A percentile compares a stretch with the other conserved stretches of the same genome.
These are phyloP conservation scores for Aspergillus spinulosporus DNA, from an alignment of 2,329 filamentous ascomycete species.

Conservation along the genomic window DNA sequence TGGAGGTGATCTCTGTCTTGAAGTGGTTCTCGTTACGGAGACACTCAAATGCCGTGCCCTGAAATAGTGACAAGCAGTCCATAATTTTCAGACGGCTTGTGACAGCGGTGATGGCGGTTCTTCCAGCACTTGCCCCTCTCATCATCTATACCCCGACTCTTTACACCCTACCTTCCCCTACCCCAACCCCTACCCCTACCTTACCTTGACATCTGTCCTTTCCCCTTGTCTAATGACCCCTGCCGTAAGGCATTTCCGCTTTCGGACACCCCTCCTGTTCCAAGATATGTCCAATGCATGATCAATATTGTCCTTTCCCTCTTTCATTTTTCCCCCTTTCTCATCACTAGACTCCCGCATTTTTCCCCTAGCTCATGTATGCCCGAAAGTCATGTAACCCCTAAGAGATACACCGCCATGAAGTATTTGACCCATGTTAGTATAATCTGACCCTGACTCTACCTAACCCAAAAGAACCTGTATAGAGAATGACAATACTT, in stretches of 20 bases:
- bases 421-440: conserved; percentile 26
- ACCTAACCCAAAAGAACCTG: conserved; percentile 28
- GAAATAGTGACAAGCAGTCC: conserved; percentile 11
- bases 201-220: conserved; percentile 8
- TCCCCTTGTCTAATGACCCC: conserved; percentile 6
- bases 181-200: not conserved
- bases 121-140: not conserved
- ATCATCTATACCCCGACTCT: conserved; percentile 6
- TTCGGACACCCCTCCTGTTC: conserved; percentile 24
- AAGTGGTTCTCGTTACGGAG: conserved; percentile 13
- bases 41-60: conserved; percentile 13
- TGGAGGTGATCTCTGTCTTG: conserved; percentile 11
- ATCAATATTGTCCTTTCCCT: conserved; percentile 19
- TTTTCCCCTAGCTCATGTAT: conserved; percentile 36
- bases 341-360: conserved; percentile 27
- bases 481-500: conserved; percentile 28
- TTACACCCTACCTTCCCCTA: not conserved
- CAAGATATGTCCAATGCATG: conserved; percentile 23
- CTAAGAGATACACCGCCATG: conserved; percentile 38
- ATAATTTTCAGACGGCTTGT: not conserved
- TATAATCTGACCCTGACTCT: conserved; percentile 24
- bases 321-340: conserved; percentile 18
- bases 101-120: conserved; percentile 4
- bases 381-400: conserved; percentile 46
- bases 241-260: conserved; percentile 14